Percentiles rank a stretch among this genome's conserved stretches.
phyloP scores from a whole-genome alignment of 108 stramenopile genomes.

The Mayamaea pseudoterrestris region DNA sequence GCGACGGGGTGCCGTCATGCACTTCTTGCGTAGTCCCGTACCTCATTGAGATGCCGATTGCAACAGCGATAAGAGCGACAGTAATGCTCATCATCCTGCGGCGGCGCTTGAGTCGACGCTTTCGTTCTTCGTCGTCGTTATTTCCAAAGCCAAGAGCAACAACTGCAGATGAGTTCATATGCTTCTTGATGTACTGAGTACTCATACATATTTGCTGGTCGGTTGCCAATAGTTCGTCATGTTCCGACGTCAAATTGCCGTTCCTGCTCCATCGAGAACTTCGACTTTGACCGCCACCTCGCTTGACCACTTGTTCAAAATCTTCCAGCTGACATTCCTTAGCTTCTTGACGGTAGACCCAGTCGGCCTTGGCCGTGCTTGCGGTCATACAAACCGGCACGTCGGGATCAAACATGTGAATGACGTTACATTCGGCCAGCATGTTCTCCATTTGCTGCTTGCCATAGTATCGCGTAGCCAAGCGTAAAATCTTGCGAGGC shows the following conservation, averaged over 20 bases:
- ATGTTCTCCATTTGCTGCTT: background rate
- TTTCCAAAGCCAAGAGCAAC: background rate
- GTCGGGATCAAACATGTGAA: background rate
- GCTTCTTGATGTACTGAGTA: background rate
- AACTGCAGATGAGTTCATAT: background rate
- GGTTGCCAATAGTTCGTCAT: background rate
- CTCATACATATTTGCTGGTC: background rate
- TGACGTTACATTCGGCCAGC: background rate
- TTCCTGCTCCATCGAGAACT: no score
- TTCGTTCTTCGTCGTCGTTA: no score
- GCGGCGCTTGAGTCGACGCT: no score
- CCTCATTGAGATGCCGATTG: no score
- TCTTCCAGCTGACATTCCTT: background rate
- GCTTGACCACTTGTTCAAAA: background rate
- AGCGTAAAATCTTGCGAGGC: conserved; percentile 41
- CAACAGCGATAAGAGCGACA: no score
- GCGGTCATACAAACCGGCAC: conserved; percentile 25
- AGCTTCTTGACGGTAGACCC: conserved; percentile 44
- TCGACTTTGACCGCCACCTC: no score
- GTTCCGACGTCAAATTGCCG: background rate
- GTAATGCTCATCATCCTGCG: no score
- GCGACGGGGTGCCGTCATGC: no score
- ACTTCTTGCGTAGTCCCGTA: no score
- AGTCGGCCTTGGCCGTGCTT: conserved; percentile 41
- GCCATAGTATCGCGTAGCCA: conserved; percentile 49